Evolutionary conservation across 495 filamentous ascomycete genomes (phyloP).

Genomic region (Aspergillus cristatus): DNA sequence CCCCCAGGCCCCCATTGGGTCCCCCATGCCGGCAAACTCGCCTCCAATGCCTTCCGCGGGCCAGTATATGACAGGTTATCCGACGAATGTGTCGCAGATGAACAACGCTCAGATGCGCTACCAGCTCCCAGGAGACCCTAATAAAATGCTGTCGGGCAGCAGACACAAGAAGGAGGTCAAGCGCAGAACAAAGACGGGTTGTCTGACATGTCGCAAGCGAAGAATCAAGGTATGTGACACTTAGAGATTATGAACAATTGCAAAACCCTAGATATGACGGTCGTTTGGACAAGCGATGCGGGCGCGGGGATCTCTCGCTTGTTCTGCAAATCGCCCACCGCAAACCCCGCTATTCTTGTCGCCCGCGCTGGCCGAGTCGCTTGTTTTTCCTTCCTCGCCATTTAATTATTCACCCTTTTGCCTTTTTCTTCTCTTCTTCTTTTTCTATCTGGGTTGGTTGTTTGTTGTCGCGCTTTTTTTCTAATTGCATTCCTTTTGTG

Average conservation of each 20-base stretch:
- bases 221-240: slow-evolving; percentile 87
- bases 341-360: slow-evolving; percentile 29
- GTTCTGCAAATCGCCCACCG: slow-evolving; percentile 25
- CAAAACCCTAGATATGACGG: too few species aligned
- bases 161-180: slow-evolving; percentile 99
- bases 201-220: slow-evolving; percentile 91
- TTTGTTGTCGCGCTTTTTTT: slow-evolving; percentile 2
- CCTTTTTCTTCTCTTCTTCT: slow-evolving; percentile 16
- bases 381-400: slow-evolving; percentile 12
- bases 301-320: slow-evolving; percentile 33
- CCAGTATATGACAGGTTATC: slow-evolving; percentile 38
- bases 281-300: slow-evolving; percentile 4
- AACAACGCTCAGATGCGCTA: slow-evolving; percentile 36
- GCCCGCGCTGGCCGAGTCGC: slow-evolving; percentile 12
- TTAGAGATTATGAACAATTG: neutral
- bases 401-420: slow-evolving; percentile 13
- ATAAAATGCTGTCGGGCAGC: slow-evolving; percentile 65
- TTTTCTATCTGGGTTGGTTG: slow-evolving; percentile 10
- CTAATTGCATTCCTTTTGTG: slow-evolving; percentile 11
- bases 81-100: slow-evolving; percentile 24
- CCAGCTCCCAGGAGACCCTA: slow-evolving; percentile 30
- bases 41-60: slow-evolving; percentile 36
- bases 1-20: slow-evolving; percentile 37
- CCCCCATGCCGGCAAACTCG: slow-evolving; percentile 28
- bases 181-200: slow-evolving; percentile 94